Percentiles rank a stretch among this genome's conserved stretches.
Conservation (phyloP, 768 basidiomycete genomes). For the Pulveroboletus sp. region DNA sequence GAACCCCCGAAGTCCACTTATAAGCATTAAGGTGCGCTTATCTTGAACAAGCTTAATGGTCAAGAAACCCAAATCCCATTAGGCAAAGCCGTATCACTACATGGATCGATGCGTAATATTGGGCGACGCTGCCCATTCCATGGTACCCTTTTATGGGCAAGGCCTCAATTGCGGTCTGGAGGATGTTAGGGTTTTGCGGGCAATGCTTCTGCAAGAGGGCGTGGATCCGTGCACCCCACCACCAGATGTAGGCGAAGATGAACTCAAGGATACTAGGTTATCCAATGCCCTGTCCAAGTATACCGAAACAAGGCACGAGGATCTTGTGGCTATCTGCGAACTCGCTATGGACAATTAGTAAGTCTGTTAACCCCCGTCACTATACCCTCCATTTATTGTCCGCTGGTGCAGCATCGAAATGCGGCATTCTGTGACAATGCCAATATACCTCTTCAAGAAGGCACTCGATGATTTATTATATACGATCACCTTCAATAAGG, state of each 20-base stretch:
- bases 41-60: constrained; percentile 15
- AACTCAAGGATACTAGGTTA: constrained; percentile 51
- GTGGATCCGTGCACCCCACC: constrained; percentile 46
- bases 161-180: constrained; percentile 97
- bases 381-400: constrained; percentile 19
- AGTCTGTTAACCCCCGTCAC: constrained; percentile 41
- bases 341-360: constrained; percentile 97
- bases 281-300: constrained; percentile 70
- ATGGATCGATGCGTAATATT: constrained; percentile 81
- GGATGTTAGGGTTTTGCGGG: constrained; percentile 86
- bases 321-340: constrained; percentile 86
- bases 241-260: constrained; percentile 28
- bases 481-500: constrained; percentile 50
- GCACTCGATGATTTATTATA: constrained; percentile 72
- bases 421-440: constrained; percentile 87
- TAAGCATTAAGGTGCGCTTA: constrained; percentile 81
- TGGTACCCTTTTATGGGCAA: constrained; percentile 99
- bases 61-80: constrained; percentile 18
- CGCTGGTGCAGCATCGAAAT: constrained; percentile 72
- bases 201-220: constrained; percentile 65
- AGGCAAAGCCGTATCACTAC: constrained; percentile 90
- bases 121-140: constrained; percentile 94
- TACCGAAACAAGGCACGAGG: constrained; percentile 77
- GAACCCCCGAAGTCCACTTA: constrained; percentile 86
- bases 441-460: constrained; percentile 74